Base-by-base conservation (phyloP, 2,329 filamentous ascomycete genomes). In the Epichloe scottii region DNA sequence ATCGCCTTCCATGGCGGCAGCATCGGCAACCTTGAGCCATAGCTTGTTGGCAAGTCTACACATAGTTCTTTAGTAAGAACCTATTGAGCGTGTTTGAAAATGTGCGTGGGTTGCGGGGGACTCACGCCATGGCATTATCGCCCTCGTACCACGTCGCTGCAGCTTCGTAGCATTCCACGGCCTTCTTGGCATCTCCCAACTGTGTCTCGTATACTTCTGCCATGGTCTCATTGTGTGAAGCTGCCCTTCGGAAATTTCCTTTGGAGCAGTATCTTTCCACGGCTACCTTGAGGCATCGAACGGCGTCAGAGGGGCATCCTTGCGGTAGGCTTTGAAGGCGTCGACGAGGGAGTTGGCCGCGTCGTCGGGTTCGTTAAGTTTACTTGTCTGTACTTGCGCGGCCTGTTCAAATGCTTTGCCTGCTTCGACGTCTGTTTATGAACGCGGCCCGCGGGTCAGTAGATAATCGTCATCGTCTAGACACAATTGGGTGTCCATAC, bases 241-340 rank as follows among this genome's bases (percentile, higher is more conserved):
- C 93, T 14, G 93, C 91, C 51, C 91, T 80, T 58, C 90, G 79
- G 70, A 95, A 90, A 69, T 95, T 95, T 55, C 90, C 90, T 70
- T 89, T 90, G 59, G 80, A 71, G 59, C 88, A 91, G 70, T 95
- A 97, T 66, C 93, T 87, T 52, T 82, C 75, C 64, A 97, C 89
- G 40, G 89, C 86, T 57, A 82, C 72, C 57, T 89, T 81, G 51
- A 96, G 73, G 62, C 87, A 89, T 55, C 87, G 76, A 42, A 85
- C 87, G 15, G 90, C 91, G 61, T 91, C 85, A 63, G 88, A 77
- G 19, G 89, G 61, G 87, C 82, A 49, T 86, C 82, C 70, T 89
- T 94, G 61, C 85, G 80, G 72, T 96, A 97, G 54, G 89, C 85
- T 74, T 97, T 96, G 78, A 90, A 97, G 49, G 93, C 93, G 67